A percentile compares a stretch with the other conserved stretches of the same genome.
Evolutionary conservation across 139 green algal genomes (phyloP).

Genomic region (Chlorella sp.): DNA sequence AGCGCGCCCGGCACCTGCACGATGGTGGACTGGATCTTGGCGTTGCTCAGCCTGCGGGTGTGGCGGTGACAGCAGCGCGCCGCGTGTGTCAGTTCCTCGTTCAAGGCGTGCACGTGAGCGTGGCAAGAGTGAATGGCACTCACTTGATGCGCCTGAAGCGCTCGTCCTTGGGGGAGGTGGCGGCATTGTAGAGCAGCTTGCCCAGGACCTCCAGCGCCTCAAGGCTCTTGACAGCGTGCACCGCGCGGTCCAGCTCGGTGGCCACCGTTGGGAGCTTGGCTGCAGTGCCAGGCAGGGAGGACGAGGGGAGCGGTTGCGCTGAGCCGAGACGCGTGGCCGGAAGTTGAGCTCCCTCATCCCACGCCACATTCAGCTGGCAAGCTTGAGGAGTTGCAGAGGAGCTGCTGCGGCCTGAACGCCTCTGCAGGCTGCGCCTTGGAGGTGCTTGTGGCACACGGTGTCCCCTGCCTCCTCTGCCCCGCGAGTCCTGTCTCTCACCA

Average conservation of each 20-base stretch:
- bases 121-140: too few species aligned
- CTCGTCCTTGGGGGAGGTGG: constrained; percentile 14
- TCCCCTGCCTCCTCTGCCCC: background rate
- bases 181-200: constrained; percentile 37
- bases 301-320: background rate
- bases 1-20: background rate
- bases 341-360: background rate
- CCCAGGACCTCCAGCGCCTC: constrained; percentile 24
- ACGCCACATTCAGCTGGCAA: background rate
- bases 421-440: too few species aligned
- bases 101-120: too few species aligned
- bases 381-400: background rate
- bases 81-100: too few species aligned
- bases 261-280: background rate
- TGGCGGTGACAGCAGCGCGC: too few species aligned
- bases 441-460: too few species aligned
- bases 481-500: background rate
- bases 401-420: background rate
- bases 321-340: background rate
- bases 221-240: background rate
- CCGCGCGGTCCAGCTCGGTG: background rate
- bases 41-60: background rate
- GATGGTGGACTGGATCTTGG: background rate
- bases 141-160: constrained; percentile 19
- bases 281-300: background rate